Base-by-base conservation (phyloP, 1,139 yeast species). In the Magnusiomyces sp. region DNA sequence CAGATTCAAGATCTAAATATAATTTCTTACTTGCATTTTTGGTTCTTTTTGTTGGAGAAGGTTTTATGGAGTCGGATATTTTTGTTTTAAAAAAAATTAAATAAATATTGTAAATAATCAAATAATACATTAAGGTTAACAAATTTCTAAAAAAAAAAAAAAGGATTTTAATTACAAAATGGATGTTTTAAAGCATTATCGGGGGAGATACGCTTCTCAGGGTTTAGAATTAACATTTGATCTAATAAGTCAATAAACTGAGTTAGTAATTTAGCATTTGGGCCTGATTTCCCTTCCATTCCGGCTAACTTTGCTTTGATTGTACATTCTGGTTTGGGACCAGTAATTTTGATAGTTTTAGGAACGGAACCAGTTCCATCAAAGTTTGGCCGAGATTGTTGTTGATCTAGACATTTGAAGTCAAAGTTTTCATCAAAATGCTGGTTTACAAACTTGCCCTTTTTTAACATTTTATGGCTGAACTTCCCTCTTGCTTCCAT, bases 181-280 rank as follows among this genome's bases (percentile, higher is more conserved):
- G 89, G 87, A 68, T 89, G 95, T 48, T 70, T 70, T 51, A 86
- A 69, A 31, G 89, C 83, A 40, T 77, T 79, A 53, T 79, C 78
- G 1, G 95, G 85, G 49, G 78, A 74, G 48, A 87, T 79, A 68
- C 96, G 76, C 54, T 76, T 70, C 51, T 72, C 68, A 20, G 96
- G 95, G 59, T 87, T 83, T 47, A 86, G 84, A 27, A 83, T 77
- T 54, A 89, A 72, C 81, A 87, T 84, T 55, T 72, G 73, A 47
- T 76, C 71, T 41, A 89, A 74, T 53, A 89, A 72, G 65, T 86
- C 88, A n/a, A 58, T 55, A 46, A 66, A 63, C 33, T 51, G 52
- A 20, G 56, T 57, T 27, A 55, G 50, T 13, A 57, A 40, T 36
- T 46, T 47, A 1, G 50, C 37, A 2, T 44, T 50, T 6, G 43